Evolutionary conservation across 148 eudicot species (phyloP), one percentile per base, ranked within the genome.

Genomic region (Rhododendron henanense): DNA sequence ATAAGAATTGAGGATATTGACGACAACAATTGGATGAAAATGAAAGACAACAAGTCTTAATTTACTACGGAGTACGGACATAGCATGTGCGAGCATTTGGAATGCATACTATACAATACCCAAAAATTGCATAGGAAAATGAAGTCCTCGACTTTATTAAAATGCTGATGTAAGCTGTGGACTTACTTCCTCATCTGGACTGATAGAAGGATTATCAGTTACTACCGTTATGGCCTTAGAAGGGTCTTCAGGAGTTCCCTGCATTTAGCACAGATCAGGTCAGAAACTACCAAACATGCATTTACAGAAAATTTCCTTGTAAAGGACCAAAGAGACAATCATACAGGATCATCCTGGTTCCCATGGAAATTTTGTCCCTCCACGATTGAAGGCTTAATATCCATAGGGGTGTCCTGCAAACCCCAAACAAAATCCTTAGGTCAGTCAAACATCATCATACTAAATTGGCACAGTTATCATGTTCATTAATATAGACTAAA

Each of bases 291-390:
- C n/a, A 61, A 78, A 15, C 57, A 77, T 85, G 39, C 33, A 59
- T 44, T 57, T 3, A 44, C 28, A 14, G 25, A 84, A 35, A 79
- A n/a, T 47, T 44, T 37, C 47, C 48, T 44, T 39, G 41, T 78
- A 84, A 74, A 73, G 44, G 28, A 84, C 85, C 44, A 87, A 84
- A 47, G 28, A 6, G 79, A 77, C 85, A 65, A 83, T 80, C 88
- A 86, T 91, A 91, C 91, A 82, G 25, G 88, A 84, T 88, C 88
- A 75, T 86, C 87, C 85, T 81, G 85, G 82, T 76, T 84, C 82
- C 87, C 87, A 67, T 48, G 73, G 67, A 84, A 89, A 81, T 53
- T 87, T 79, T 84, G 88, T 44, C 74, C 86, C 65, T 86, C 85
- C 75, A 51, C 39, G 74, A 85, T 67, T 57, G 86, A 80, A 75